Percentiles rank a stretch among this genome's conserved stretches.
phyloP scores from a whole-genome alignment of 1,139 yeast genomes.

The Kluyveromyces sp. region DNA sequence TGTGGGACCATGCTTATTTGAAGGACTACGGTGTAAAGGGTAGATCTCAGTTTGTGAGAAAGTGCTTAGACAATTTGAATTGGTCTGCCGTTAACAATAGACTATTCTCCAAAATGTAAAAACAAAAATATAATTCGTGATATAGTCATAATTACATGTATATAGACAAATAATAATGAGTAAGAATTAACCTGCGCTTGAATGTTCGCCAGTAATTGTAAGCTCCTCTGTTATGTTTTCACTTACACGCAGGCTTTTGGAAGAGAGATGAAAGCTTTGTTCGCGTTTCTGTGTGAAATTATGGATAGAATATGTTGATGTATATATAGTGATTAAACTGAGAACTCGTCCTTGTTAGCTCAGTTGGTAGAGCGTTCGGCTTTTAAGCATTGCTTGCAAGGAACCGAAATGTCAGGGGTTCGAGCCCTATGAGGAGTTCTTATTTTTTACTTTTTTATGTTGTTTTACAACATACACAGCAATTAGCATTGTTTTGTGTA shows the following conservation, averaged over 20 bases:
- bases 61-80: constrained; percentile 71
- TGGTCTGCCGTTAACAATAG: constrained; percentile 81
- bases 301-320: not conserved
- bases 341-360: constrained; percentile 30
- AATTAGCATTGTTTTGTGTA: too few species aligned
- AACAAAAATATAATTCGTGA: not conserved
- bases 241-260: too few species aligned
- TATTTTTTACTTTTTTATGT: not conserved
- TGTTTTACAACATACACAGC: not conserved
- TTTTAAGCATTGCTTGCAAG: constrained; percentile 23
- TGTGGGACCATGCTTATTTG: constrained; percentile 85
- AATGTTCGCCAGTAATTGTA: too few species aligned
- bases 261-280: too few species aligned
- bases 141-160: not conserved
- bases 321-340: not conserved
- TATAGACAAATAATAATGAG: not conserved
- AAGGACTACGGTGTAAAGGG: constrained; percentile 79
- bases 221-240: too few species aligned
- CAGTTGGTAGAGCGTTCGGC: constrained; percentile 31
- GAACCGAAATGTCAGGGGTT: constrained; percentile 29
- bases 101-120: constrained; percentile 23
- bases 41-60: constrained; percentile 62
- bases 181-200: not conserved
- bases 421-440: constrained; percentile 29
- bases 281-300: not conserved